Evolutionary conservation across 73 alveolate species (phyloP), one percentile per base, ranked within the genome.

Genomic region (Stentor coeruleus): DNA sequence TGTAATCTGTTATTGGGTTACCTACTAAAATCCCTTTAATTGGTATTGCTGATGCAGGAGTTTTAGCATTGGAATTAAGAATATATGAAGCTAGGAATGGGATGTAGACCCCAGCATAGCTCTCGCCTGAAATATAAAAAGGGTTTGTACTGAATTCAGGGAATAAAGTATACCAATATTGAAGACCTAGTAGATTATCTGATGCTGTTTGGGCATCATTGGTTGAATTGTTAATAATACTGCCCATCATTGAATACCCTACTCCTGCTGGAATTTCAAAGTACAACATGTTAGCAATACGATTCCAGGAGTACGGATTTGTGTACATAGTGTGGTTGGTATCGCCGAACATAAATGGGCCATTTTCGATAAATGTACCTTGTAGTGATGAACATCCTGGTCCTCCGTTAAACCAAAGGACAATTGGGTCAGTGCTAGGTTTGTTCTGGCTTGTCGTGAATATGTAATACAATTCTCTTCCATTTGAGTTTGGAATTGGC

Each of bases 361-460:
- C 98, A 81, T 88, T 86, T 88, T 95, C 98, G 36, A 85, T 77
- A n/a, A 92, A 49, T 39, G 90, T 87, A 20, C 97, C 99, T 28
- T 82, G 81, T 86, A 95, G 82, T n/a, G 97, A 86, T 3, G 99
- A 94, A 81, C 99, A 95, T 38, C 99, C 98, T 35, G 99, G 99
- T 14, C 99, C 99, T n/a, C 99, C 99, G 81, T 95, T 93, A 85
- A 93, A 89, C 95, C 95, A 91, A 59, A 91, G 79, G 28, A 94
- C 89, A n/a, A 94, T 84, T 4, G 96, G 94, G 35, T 88, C 93
- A 4, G 89, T 87, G 11, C 90, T 74, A 0, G 98, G 98, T 84
- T 87, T 82, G 38, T 82, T 75, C 74, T 85, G 79, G 59, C 92
- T 83, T 33, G 85, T 89, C 4, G 87, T 81, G 26, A 85, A 88